Evolutionary conservation across 2,329 filamentous ascomycete genomes (phyloP).

Genomic region (Pezicula carpinea): DNA sequence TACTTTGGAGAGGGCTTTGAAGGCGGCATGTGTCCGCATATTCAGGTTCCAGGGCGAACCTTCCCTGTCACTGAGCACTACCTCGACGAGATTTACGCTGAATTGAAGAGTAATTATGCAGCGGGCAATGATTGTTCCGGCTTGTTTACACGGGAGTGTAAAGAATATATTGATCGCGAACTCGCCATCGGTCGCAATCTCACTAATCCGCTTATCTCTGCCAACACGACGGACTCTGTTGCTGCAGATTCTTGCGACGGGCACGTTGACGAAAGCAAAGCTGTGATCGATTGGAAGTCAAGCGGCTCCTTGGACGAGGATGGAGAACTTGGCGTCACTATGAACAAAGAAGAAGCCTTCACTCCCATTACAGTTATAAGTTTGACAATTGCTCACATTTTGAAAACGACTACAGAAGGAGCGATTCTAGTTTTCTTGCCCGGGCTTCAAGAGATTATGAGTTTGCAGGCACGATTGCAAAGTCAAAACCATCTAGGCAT

Average conservation of each 20-base stretch:
- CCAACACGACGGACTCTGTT: slow-evolving; percentile 83
- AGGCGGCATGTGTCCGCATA: slow-evolving; percentile 64
- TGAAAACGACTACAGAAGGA: slow-evolving; percentile 70
- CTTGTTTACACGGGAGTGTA: slow-evolving; percentile 59
- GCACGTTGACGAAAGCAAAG: slow-evolving; percentile 31
- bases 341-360: slow-evolving; percentile 55
- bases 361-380: slow-evolving; percentile 62
- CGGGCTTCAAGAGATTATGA: slow-evolving; percentile 82
- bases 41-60: slow-evolving; percentile 82
- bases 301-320: slow-evolving; percentile 1
- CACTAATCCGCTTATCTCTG: slow-evolving; percentile 59
- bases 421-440: slow-evolving; percentile 91
- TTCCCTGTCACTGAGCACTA: slow-evolving; percentile 85
- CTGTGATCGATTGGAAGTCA: slow-evolving; percentile 1
- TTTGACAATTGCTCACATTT: slow-evolving; percentile 84
- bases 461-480: slow-evolving; percentile 63
- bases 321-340: slow-evolving; percentile 8
- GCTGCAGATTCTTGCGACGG: slow-evolving; percentile 44
- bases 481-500: slow-evolving; percentile 65
- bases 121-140: slow-evolving; percentile 17
- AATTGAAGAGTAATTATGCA: slow-evolving; percentile 47
- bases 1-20: slow-evolving; percentile 77
- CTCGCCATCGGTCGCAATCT: not conserved
- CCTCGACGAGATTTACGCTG: slow-evolving; percentile 80
- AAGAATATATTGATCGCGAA: not conserved